These are phyloP conservation scores for Aspergillus felis DNA, from an alignment of 2,329 filamentous ascomycete genomes.

Conservation along the genomic window DNA sequence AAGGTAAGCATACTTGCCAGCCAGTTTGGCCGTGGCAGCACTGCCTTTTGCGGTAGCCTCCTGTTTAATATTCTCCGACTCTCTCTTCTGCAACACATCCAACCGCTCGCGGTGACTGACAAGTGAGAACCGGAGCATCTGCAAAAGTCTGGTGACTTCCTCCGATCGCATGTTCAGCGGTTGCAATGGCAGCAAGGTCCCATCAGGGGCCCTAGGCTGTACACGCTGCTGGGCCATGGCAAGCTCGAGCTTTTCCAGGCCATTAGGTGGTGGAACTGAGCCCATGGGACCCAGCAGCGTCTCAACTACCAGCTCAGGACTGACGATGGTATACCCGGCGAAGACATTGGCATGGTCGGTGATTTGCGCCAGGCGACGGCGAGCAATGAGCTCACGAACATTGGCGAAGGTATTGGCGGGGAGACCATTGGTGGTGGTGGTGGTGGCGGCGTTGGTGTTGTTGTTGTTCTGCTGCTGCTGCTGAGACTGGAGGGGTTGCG, in stretches of 20 bases:
- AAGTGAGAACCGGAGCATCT: slow-evolving; percentile 43
- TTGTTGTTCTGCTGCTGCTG: slow-evolving; percentile 9
- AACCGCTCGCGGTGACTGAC: slow-evolving; percentile 38
- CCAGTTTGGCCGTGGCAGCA: slow-evolving; percentile 28
- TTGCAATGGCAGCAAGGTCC: slow-evolving; percentile 35
- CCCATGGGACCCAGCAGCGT: slow-evolving; percentile 40
- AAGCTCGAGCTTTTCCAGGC: slow-evolving; percentile 41
- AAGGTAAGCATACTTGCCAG: slow-evolving; percentile 38
- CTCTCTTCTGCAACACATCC: slow-evolving; percentile 37
- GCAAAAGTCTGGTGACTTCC: slow-evolving; percentile 39
- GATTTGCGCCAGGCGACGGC: slow-evolving; percentile 40
- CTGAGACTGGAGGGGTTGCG: slow-evolving; percentile 6
- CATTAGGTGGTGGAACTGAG: slow-evolving; percentile 37
- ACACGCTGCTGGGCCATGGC: slow-evolving; percentile 43
- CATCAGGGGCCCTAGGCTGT: slow-evolving; percentile 36
- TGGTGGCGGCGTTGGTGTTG: slow-evolving; percentile 19
- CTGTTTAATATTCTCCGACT: slow-evolving; percentile 31
- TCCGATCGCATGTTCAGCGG: slow-evolving; percentile 43
- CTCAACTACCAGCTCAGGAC: slow-evolving; percentile 42
- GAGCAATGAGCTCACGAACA: slow-evolving; percentile 39
- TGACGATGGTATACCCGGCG: slow-evolving; percentile 42
- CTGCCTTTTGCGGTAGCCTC: slow-evolving; percentile 30
- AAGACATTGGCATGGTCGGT: slow-evolving; percentile 45
- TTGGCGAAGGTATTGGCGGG: slow-evolving; percentile 40
- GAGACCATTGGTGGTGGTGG: slow-evolving; percentile 24